These are phyloP conservation scores for Aspergillus unguis DNA, from an alignment of 2,329 filamentous ascomycete species.

Conservation along the genomic window DNA sequence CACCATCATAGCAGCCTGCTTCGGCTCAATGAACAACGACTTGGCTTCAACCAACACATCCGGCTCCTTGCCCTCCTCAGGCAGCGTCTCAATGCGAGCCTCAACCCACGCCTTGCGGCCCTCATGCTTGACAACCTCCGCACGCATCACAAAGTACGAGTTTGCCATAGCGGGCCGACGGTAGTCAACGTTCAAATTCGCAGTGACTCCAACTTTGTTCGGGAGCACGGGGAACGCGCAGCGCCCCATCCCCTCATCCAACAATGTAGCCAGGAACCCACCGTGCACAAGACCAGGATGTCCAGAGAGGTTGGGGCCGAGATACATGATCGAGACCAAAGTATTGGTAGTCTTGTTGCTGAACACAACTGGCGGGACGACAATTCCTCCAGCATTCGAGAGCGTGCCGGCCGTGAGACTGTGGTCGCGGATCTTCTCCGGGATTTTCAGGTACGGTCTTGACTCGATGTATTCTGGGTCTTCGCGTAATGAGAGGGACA, in stretches of 20 bases:
- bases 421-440: slow-evolving; percentile 62
- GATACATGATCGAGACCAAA: slow-evolving; percentile 69
- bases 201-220: slow-evolving; percentile 76
- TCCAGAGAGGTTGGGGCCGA: slow-evolving; percentile 78
- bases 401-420: slow-evolving; percentile 82
- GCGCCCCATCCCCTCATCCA: slow-evolving; percentile 84
- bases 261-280: slow-evolving; percentile 82
- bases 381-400: slow-evolving; percentile 69
- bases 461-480: slow-evolving; percentile 68
- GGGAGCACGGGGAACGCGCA: slow-evolving; percentile 87
- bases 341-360: slow-evolving; percentile 66
- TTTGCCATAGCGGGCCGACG: slow-evolving; percentile 73
- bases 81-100: slow-evolving; percentile 77
- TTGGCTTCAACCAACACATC: slow-evolving; percentile 75
- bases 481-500: slow-evolving; percentile 66
- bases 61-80: slow-evolving; percentile 59
- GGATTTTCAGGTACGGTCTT: slow-evolving; percentile 84
- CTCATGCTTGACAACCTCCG: slow-evolving; percentile 78
- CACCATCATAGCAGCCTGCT: slow-evolving; percentile 73
- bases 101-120: slow-evolving; percentile 94
- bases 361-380: slow-evolving; percentile 78
- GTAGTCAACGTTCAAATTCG: slow-evolving; percentile 79
- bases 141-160: slow-evolving; percentile 72
- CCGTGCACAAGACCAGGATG: slow-evolving; percentile 90
- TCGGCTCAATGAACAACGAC: slow-evolving; percentile 85